These are phyloP conservation scores for Rhodotorula sp. DNA, from an alignment of 1,284 basidiomycete species.

Conservation along the genomic window DNA sequence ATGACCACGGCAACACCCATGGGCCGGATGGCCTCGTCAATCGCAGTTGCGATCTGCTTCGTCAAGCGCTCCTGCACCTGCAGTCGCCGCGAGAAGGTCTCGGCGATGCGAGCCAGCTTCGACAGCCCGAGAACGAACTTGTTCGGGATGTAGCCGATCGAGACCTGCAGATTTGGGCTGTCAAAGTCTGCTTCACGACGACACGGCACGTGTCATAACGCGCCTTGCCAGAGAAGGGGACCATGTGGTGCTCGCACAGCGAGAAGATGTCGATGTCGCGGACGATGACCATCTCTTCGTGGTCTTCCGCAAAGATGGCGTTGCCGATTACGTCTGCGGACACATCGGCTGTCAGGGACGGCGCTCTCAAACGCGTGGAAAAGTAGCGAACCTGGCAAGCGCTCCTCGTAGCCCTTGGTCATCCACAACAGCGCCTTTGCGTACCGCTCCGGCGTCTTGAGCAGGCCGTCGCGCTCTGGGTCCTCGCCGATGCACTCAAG, in stretches of 20 bases:
- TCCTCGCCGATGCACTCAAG: slow-evolving; percentile 98
- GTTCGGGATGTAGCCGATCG: slow-evolving; percentile 93
- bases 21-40: slow-evolving; percentile 96
- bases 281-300: slow-evolving; percentile 99
- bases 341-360: background rate
- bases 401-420: slow-evolving; percentile 98
- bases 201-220: slow-evolving; percentile 42
- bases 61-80: slow-evolving; percentile 98
- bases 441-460: slow-evolving; percentile 90
- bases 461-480: slow-evolving; percentile 87
- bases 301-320: slow-evolving; percentile 97
- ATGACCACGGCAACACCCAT: slow-evolving; percentile 99
- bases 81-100: slow-evolving; percentile 91
- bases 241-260: slow-evolving; percentile 97
- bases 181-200: background rate
- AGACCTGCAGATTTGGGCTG: slow-evolving; percentile 54
- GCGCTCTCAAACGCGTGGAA: too few species aligned
- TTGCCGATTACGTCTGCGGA: slow-evolving; percentile 90
- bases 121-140: slow-evolving; percentile 88
- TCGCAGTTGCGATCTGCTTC: slow-evolving; percentile 93
- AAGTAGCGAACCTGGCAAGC: too few species aligned
- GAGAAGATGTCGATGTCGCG: slow-evolving; percentile 97
- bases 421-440: slow-evolving; percentile 98
- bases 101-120: slow-evolving; percentile 95
- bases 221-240: slow-evolving; percentile 97